Conservation (phyloP, 1,284 basidiomycete genomes). For the Amylostereum chailletii region DNA sequence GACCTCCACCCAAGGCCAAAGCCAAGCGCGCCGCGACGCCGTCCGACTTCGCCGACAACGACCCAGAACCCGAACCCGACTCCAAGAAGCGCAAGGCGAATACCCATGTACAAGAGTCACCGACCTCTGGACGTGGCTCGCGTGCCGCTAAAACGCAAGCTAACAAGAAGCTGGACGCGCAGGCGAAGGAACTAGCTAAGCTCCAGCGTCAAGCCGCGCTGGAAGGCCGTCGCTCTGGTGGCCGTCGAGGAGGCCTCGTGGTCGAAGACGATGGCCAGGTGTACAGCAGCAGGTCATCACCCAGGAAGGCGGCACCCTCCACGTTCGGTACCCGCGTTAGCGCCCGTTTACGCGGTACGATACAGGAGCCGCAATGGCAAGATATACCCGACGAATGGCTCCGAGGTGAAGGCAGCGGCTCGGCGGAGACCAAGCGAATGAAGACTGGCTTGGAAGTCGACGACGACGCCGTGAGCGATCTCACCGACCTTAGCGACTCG, state of each 20-base stretch:
- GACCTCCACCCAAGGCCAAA: constrained; percentile 14
- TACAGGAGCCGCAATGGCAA: constrained; percentile 64
- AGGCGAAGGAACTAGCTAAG: constrained; percentile 59
- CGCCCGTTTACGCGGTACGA: constrained; percentile 48
- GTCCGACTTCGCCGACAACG: constrained; percentile 12
- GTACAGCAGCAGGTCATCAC: constrained; percentile 7
- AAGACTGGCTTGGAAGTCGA: constrained; percentile 53
- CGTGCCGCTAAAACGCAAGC: constrained; percentile 64
- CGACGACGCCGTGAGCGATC: constrained; percentile 49
- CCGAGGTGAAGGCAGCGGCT: constrained; percentile 16
- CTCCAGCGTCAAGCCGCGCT: constrained; percentile 41
- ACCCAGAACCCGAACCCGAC: constrained; percentile 15
- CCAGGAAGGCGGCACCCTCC: constrained; percentile 10
- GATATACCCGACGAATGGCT: constrained; percentile 72
- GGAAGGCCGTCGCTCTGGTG: constrained; percentile 7
- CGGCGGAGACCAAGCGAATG: constrained; percentile 16
- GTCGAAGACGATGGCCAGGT: constrained; percentile 7
- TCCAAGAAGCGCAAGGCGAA: constrained; percentile 18
- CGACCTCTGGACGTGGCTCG: constrained; percentile 28
- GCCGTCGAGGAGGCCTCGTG: constrained; percentile 6
- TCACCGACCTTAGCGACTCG: constrained; percentile 58
- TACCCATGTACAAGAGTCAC: constrained; percentile 12
- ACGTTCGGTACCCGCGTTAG: constrained; percentile 55
- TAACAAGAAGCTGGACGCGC: constrained; percentile 56
- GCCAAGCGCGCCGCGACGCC: constrained; percentile 5